Evolutionary conservation across 2,329 filamentous ascomycete species (phyloP), one percentile per base, ranked within the genome.

Genomic region (Aciculosporium take): DNA sequence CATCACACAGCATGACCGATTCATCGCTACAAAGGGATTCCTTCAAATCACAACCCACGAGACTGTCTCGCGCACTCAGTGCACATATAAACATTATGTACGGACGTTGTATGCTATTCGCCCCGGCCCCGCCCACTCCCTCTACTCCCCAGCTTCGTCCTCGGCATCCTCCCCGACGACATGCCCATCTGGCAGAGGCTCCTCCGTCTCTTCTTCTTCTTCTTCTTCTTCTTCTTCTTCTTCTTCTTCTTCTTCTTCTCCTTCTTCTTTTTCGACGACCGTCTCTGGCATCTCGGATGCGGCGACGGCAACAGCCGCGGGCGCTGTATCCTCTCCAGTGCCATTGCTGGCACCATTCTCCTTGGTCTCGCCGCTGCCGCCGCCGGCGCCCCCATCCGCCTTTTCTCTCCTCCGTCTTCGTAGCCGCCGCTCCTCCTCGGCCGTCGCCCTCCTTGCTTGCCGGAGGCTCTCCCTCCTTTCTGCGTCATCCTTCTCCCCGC

Each of bases 341-440:
- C 21, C 47, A 29, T 50, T 45, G n/a, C n/a, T n/a, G 18, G 45
- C 37, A 17, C 54, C 51, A 17, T 55, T 49, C 23, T 46, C 52
- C 28, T 48, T 49, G 17, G 41, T 35, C 25, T 57, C 53, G 7
- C 60, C 24, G 15, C 58, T 32, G 7, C 10, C 12, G 18, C 38
- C 34, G 57, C 52, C 15, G 34, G 49, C 66, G 13, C 60, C 56
- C 10, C 61, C 59, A 8, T n/a, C n/a, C n/a, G 71, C 68, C 53
- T 75, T 80, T 45, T 81, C 74, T 48, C 83, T 67, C 50, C 84
- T 67, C 47, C 82, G 64, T 51, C 85, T 66, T 32, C 84, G 65
- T 48, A 74, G 67, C 43, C 76, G 72, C 41, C 85, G 68, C 61
- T 93, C 85, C 48, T 85, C 82, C 51, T 91, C 84, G 2, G 84